A percentile compares a stretch with the other conserved stretches of the same genome.
Evolutionary conservation across 1,284 basidiomycete genomes (phyloP).

Genomic region (Cutaneotrichosporon sp.): DNA sequence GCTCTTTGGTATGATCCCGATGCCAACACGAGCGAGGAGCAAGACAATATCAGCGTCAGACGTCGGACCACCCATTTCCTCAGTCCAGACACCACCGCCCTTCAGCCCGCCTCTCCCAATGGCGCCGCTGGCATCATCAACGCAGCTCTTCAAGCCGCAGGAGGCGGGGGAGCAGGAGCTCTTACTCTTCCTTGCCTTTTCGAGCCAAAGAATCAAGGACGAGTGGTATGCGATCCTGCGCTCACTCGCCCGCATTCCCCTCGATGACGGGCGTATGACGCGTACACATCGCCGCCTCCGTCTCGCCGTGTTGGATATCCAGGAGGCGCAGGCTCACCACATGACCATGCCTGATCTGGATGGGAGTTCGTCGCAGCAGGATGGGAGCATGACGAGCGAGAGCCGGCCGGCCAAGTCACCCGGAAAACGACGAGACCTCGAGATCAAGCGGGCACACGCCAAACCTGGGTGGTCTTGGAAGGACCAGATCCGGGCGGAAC

Average conservation of each 20-base stretch:
- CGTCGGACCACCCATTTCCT: background rate
- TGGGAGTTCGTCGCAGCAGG: constrained; percentile 14
- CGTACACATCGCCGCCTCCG: constrained; percentile 29
- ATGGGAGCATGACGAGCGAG: constrained; percentile 7
- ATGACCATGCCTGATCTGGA: constrained; percentile 9
- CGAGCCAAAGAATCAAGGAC: constrained; percentile 15
- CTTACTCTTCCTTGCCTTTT: constrained; percentile 17
- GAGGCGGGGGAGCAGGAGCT: constrained; percentile 12
- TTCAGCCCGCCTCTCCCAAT: background rate
- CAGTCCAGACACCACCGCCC: background rate
- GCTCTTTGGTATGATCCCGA: constrained; percentile 6
- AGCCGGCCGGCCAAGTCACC: background rate
- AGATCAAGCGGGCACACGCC: background rate
- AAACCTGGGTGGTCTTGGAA: constrained; percentile 29
- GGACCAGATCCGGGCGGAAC: constrained; percentile 30
- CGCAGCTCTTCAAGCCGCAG: background rate
- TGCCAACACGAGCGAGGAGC: constrained; percentile 10
- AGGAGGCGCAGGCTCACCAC: constrained; percentile 17
- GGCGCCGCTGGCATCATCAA: background rate
- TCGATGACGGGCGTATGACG: constrained; percentile 6
- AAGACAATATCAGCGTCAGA: constrained; percentile 17
- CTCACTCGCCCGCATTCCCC: constrained; percentile 16
- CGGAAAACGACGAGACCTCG: background rate
- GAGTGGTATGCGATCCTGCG: constrained; percentile 28
- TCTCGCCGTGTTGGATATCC: constrained; percentile 32